Percentiles rank a stretch among this genome's conserved stretches.
phyloP scores from a whole-genome alignment of 2,329 filamentous ascomycete genomes.

The Neopestalotiopsis clavispora region DNA sequence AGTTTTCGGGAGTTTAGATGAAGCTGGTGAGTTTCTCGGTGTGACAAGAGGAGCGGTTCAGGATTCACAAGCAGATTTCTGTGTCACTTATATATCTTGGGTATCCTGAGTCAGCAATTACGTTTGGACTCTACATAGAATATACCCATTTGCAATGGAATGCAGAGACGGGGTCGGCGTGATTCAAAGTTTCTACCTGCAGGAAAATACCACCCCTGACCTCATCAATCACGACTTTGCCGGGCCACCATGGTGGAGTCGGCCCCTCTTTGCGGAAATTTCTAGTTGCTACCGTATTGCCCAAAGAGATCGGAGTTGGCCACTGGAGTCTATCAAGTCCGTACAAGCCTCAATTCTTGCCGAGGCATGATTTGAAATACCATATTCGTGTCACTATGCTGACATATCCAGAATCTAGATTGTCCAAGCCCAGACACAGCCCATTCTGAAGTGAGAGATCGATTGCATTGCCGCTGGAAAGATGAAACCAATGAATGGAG shows the following conservation, averaged over 20 bases:
- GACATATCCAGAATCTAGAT: not conserved
- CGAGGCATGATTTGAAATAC: slow-evolving; percentile 2
- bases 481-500: not conserved
- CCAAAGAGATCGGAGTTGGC: not conserved
- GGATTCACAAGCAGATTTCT: too few species aligned
- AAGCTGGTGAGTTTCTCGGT: not conserved
- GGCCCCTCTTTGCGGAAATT: not conserved
- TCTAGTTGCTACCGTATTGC: not conserved
- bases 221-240: not conserved
- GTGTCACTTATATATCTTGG: too few species aligned
- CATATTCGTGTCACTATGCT: not conserved
- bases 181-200: not conserved
- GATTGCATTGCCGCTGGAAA: not conserved
- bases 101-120: too few species aligned
- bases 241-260: not conserved
- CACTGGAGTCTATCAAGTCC: not conserved
- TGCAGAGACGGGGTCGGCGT: not conserved
- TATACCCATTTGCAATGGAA: not conserved
- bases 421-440: not conserved
- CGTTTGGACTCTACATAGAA: not conserved
- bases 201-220: not conserved
- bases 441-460: not conserved
- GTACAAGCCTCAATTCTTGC: not conserved
- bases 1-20: not conserved
- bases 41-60: too few species aligned